Evolutionary conservation across 2,329 filamentous ascomycete species (phyloP).

Genomic region (Trichoderma sp.): DNA sequence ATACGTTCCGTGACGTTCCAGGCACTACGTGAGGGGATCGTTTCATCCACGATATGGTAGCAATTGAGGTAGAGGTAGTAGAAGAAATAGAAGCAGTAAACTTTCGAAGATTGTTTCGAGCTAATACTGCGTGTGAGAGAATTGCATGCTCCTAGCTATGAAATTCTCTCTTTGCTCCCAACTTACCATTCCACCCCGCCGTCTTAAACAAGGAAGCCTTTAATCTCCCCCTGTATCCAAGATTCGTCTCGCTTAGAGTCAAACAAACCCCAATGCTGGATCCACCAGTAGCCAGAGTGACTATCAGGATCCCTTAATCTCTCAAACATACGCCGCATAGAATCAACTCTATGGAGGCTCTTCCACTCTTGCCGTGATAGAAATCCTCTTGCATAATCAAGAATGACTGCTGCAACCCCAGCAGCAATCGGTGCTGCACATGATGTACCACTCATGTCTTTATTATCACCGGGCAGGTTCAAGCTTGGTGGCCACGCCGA

Average conservation of each 20-base stretch:
- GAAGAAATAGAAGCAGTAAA: too few species aligned
- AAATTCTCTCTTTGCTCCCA: too few species aligned
- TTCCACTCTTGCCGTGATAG: not conserved
- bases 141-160: too few species aligned
- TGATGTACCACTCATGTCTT: not conserved
- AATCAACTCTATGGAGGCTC: not conserved
- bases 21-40: too few species aligned
- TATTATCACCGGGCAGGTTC: not conserved
- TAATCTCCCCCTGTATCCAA: not conserved
- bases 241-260: not conserved
- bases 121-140: too few species aligned
- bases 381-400: not conserved
- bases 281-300: not conserved
- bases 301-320: not conserved
- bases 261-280: not conserved
- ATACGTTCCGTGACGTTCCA: too few species aligned
- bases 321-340: not conserved
- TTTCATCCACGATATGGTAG: too few species aligned
- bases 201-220: not conserved
- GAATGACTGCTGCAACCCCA: not conserved
- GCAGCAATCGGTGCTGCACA: not conserved
- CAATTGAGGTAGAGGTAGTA: too few species aligned
- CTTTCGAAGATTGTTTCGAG: too few species aligned
- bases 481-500: not conserved
- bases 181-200: too few species aligned